phyloP scores from a whole-genome alignment of 2,329 filamentous ascomycete genomes.

The Aspergillus vadensis region DNA sequence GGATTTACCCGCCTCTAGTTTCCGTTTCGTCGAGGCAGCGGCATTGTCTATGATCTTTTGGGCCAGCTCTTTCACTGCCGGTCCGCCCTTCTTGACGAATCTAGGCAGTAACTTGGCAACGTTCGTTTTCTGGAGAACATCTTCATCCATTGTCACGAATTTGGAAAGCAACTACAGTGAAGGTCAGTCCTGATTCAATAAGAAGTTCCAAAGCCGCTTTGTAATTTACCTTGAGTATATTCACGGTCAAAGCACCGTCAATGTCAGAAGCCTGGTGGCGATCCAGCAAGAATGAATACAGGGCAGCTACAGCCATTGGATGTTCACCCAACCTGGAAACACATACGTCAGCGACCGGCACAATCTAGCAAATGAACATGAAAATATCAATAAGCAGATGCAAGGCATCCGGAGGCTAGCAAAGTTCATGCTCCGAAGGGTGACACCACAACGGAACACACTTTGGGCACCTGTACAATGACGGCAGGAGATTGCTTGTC shows the following conservation, averaged over 20 bases:
- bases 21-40: slow-evolving; percentile 46
- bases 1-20: slow-evolving; percentile 41
- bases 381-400: neutral
- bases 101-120: slow-evolving; percentile 59
- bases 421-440: neutral
- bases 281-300: slow-evolving; percentile 53
- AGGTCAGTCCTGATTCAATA: slow-evolving; percentile 25
- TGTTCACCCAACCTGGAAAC: slow-evolving; percentile 52
- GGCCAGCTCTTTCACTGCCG: slow-evolving; percentile 57
- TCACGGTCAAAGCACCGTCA: slow-evolving; percentile 47
- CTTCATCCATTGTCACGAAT: slow-evolving; percentile 60
- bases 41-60: slow-evolving; percentile 57
- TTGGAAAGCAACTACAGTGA: slow-evolving; percentile 52
- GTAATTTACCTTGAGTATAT: slow-evolving; percentile 49
- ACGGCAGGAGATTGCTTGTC: slow-evolving; percentile 1
- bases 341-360: slow-evolving; percentile 29
- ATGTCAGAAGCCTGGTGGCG: slow-evolving; percentile 52
- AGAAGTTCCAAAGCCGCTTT: neutral
- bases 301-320: slow-evolving; percentile 48
- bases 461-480: neutral
- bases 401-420: neutral
- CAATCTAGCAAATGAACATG: neutral
- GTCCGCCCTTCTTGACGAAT: slow-evolving; percentile 61
- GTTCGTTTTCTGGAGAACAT: slow-evolving; percentile 62
- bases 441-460: neutral